These are phyloP conservation scores for Senna siamea DNA, from an alignment of 306 rosid genomes.

Conservation along the genomic window DNA sequence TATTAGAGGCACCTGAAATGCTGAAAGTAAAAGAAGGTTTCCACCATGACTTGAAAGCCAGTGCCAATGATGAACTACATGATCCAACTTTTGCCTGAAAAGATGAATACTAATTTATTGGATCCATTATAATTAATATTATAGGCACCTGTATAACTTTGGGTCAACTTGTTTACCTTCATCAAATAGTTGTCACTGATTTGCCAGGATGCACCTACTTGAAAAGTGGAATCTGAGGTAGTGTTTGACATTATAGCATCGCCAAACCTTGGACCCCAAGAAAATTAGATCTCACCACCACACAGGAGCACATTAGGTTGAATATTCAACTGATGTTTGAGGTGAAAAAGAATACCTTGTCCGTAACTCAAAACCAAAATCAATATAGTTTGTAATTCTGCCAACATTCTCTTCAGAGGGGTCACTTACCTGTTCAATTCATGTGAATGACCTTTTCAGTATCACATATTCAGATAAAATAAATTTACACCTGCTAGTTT, in stretches of 20 bases:
- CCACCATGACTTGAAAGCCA: conserved; percentile 96
- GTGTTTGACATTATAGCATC: conserved; percentile 53
- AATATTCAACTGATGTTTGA: conserved; percentile 13
- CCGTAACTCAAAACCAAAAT: conserved; percentile 82
- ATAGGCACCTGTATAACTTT: conserved; percentile 25
- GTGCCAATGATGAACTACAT: conserved; percentile 66
- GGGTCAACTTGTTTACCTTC: conserved; percentile 63
- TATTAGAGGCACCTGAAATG: conserved; percentile 66
- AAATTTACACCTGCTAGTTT: not conserved
- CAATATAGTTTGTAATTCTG: conserved; percentile 90
- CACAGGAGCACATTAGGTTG: conserved; percentile 29
- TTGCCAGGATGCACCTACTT: conserved; percentile 94
- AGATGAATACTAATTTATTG: conserved; percentile 25
- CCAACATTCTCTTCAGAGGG: conserved; percentile 74
- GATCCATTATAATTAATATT: conserved; percentile 33
- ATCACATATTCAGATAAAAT: conserved; percentile 1
- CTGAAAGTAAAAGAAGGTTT: conserved; percentile 86
- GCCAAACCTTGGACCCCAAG: conserved; percentile 57
- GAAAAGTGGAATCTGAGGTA: conserved; percentile 74
- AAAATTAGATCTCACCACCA: conserved; percentile 33
- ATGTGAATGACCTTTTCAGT: conserved; percentile 38
- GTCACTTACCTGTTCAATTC: conserved; percentile 75
- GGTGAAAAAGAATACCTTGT: conserved; percentile 58
- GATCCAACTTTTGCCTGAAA: conserved; percentile 86
- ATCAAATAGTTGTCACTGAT: conserved; percentile 83